A percentile compares a stretch with the other conserved stretches of the same genome.
These are phyloP conservation scores for Pleurotus ostreatus DNA, from an alignment of 768 basidiomycete species.

Conservation along the genomic window DNA sequence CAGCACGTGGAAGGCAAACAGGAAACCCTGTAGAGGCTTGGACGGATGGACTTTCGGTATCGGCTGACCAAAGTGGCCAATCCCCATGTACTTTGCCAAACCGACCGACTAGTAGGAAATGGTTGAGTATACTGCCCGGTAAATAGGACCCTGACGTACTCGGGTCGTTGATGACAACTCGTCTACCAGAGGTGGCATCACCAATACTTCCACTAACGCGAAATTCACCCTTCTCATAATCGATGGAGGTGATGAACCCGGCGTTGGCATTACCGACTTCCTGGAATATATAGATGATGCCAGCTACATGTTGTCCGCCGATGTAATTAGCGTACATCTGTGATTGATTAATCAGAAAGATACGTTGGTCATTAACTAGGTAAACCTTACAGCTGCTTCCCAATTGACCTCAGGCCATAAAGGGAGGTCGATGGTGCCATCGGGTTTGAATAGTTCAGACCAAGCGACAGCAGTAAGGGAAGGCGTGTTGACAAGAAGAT, in stretches of 20 bases:
- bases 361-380: not conserved
- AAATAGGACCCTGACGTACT: conserved; percentile 1
- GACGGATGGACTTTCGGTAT: conserved; percentile 16
- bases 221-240: conserved; percentile 14
- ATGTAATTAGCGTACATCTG: conserved; percentile 15
- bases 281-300: conserved; percentile 14
- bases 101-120: conserved; percentile 11
- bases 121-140: not conserved
- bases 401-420: conserved; percentile 15
- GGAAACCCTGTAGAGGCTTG: conserved; percentile 13
- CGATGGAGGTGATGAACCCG: conserved; percentile 15
- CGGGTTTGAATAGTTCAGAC: conserved; percentile 13
- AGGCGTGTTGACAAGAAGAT: conserved; percentile 15
- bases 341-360: not conserved
- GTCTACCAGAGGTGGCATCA: conserved; percentile 11
- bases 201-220: conserved; percentile 10
- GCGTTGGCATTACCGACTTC: conserved; percentile 13
- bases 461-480: conserved; percentile 15
- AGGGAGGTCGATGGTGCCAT: conserved; percentile 12
- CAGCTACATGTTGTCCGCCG: conserved; percentile 11
- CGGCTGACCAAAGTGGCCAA: conserved; percentile 18
- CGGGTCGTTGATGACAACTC: conserved; percentile 16
- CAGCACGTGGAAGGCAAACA: conserved; percentile 9
- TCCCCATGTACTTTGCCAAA: conserved; percentile 14
- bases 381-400: conserved; percentile 11